Conservation (phyloP, 305 asterid genomes). For the Fraxinus paxiana region DNA sequence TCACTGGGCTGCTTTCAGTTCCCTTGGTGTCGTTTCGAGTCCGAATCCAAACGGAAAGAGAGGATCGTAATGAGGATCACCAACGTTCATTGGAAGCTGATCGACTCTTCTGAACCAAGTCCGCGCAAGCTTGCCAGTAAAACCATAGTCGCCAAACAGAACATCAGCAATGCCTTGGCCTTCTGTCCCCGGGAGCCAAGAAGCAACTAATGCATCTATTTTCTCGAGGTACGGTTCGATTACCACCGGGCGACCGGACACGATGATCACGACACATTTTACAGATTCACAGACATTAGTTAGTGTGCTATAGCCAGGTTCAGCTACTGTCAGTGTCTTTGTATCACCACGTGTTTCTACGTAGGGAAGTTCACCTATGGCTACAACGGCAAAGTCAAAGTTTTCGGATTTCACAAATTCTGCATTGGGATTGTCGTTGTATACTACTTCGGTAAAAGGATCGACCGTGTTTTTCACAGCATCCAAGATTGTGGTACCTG, state of each 20-base stretch:
- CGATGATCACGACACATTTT: slow-evolving; percentile 50
- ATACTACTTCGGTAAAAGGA: slow-evolving; percentile 42
- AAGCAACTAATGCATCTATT: slow-evolving; percentile 62
- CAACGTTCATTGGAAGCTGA: slow-evolving; percentile 61
- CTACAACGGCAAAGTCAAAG: slow-evolving; percentile 56
- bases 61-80: slow-evolving; percentile 53
- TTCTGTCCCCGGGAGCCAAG: slow-evolving; percentile 75
- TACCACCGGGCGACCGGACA: slow-evolving; percentile 64
- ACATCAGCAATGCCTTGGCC: slow-evolving; percentile 72
- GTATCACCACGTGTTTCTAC: slow-evolving; percentile 46
- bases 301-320: slow-evolving; percentile 39
- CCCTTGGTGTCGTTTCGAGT: slow-evolving; percentile 38
- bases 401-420: slow-evolving; percentile 35
- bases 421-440: slow-evolving; percentile 35
- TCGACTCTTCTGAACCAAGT: slow-evolving; percentile 61
- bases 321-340: slow-evolving; percentile 35
- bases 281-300: slow-evolving; percentile 39
- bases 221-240: slow-evolving; percentile 50
- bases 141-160: slow-evolving; percentile 55
- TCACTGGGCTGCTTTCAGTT: slow-evolving; percentile 31
- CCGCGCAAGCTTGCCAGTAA: slow-evolving; percentile 51
- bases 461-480: slow-evolving; percentile 48
- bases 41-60: slow-evolving; percentile 49
- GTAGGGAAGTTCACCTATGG: slow-evolving; percentile 59
- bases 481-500: slow-evolving; percentile 57